Evolutionary conservation across 495 filamentous ascomycete species (phyloP), one percentile per base, ranked within the genome.

Genomic region (Lichenothelia convexa): DNA sequence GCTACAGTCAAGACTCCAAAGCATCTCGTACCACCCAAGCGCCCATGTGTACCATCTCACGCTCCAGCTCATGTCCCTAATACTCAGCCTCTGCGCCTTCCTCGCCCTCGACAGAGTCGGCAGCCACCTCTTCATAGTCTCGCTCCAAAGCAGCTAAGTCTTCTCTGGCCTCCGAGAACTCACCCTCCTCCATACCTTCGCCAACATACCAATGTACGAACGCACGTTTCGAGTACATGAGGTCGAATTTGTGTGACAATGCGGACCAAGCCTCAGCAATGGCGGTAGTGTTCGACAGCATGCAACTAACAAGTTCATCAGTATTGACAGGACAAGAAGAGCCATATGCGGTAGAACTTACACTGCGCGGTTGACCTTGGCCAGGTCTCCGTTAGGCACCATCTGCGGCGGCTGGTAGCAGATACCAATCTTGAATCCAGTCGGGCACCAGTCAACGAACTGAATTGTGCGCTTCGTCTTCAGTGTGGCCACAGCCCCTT

Each of bases 161-260:
- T 68, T 97, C 89, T 60, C 89, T 82, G 36, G 89, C 89, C 71
- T 97, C 89, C 33, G 83, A 91, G 70, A 97, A 97, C 61, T 97
- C 89, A 55, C 89, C 89, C 62, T 97, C 89, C 70, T 97, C 89
- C 89, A 97, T 97, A 73, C 89, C 89, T 70, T 97, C 89, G 64
- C 89, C 89, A 57, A 97, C 89, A 51, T 97, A 97, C 89, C 89
- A 97, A 64, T 97, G 89, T 35, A 97, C 89, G 66, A 97, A 97
- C 38, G 89, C 89, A 62, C 89, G 89, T 75, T 97, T 97, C 57
- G 86, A 86, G 72, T 95, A 95, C 89, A 97, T 97, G 55, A 97
- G 84, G 49, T 97, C 89, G 64, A 97, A 97, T 65, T 97, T 97
- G 72, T 80, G 78, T 38, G 87, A 91, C 35, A 97, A 78, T 50